phyloP scores from a whole-genome alignment of 352 stramenopile genomes.

The Phytophthora brassicae region DNA sequence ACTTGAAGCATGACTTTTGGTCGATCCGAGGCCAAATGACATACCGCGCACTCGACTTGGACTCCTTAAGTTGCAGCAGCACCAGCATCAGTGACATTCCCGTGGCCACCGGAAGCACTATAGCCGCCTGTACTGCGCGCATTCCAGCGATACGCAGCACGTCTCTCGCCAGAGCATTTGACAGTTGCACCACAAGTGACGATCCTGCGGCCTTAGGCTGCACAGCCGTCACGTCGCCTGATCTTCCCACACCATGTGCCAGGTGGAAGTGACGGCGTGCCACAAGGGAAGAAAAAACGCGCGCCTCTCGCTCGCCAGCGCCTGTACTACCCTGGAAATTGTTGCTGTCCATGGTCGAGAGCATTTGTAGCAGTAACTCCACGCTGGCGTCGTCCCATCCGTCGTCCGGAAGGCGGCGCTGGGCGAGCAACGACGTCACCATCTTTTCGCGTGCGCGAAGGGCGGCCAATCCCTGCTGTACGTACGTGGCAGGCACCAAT shows the following conservation, averaged over 20 bases:
- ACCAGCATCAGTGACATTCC: constrained; percentile 96
- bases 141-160: constrained; percentile 87
- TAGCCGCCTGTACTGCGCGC: constrained; percentile 57
- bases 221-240: constrained; percentile 97
- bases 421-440: constrained; percentile 77
- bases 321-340: constrained; percentile 92
- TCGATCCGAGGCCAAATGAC: constrained; percentile 97
- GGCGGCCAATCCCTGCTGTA: constrained; percentile 75
- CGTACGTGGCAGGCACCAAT: constrained; percentile 67
- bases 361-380: constrained; percentile 83
- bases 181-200: constrained; percentile 94
- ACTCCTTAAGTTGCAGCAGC: constrained; percentile 81
- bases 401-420: constrained; percentile 82
- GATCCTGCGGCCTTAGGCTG: constrained; percentile 98
- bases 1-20: constrained; percentile 99
- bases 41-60: constrained; percentile 56
- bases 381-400: constrained; percentile 91
- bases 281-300: constrained; percentile 85
- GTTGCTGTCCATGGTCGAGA: constrained; percentile 94
- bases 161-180: constrained; percentile 90
- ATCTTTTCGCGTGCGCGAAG: constrained; percentile 66
- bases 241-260: constrained; percentile 96
- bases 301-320: constrained; percentile 96
- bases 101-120: constrained; percentile 97
- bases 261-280: constrained; percentile 92